Evolutionary conservation across 2,329 filamentous ascomycete species (phyloP), one percentile per base, ranked within the genome.

Genomic region (Cucurbitaria berberidis): DNA sequence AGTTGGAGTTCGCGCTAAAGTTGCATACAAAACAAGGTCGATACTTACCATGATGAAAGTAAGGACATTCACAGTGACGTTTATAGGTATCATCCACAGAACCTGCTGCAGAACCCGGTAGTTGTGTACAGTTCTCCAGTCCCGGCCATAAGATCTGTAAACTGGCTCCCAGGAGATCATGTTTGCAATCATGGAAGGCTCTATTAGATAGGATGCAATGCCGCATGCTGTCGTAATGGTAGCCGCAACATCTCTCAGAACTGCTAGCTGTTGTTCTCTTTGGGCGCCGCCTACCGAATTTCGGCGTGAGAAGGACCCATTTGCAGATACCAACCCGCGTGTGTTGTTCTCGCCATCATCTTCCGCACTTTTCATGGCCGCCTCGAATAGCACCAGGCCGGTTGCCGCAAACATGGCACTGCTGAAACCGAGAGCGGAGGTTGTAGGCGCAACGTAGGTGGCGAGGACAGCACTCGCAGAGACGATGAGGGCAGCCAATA

Each of bases 321-420:
- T 75, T 2, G 68, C 70, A n/a, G 71, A 74, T 45, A 74, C 67
- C 26, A 72, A 62, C 18, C 66, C 70, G 22, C 69, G 66, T 35
- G 63, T 60, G n/a, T 60, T 60, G 10, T 55, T 53, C 26, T 62
- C 53, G n/a, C 48, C 53, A 30, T 69, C 67, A 22, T 72, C 64
- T 18, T 61, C 65, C 13, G 60, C 40, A 7, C 53, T 55, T 39
- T 60, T 67, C 7, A 69, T 56, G 42, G 74, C 70, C n/a, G 64
- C 58, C 45, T 78, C 75, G 30, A 80, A 67, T 40, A 79, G 62
- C 15, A 76, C 61, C n/a, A 80, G 64, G 10, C 77, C 76, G 5
- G 72, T 57, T 3, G 72, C 77, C 16, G 69, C 66, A 42, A 78
- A 74, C 10, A 79, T 63, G 21, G 73, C 73, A 58, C 76, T 74